A percentile compares a stretch with the other conserved stretches of the same genome.
phyloP scores from a whole-genome alignment of 306 rosid genomes.

The Geum urbanum region DNA sequence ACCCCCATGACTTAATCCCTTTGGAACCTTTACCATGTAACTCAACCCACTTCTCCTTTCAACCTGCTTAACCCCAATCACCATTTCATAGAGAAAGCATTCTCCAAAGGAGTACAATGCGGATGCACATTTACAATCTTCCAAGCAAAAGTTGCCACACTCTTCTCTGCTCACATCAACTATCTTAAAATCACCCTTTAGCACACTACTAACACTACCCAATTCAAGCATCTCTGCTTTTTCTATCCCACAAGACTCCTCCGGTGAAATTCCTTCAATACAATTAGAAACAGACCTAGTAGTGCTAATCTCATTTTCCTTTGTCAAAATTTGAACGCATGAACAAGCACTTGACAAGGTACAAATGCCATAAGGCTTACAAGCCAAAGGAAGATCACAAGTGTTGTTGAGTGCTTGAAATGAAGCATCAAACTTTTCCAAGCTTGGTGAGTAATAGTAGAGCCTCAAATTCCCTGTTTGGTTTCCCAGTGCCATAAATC shows the following conservation, averaged over 20 bases:
- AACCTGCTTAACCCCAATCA: conserved; percentile 66
- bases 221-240: conserved; percentile 59
- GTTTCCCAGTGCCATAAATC: conserved; percentile 70
- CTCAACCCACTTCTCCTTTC: conserved; percentile 42
- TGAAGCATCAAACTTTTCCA: conserved; percentile 55
- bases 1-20: conserved; percentile 35
- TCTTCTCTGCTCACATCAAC: conserved; percentile 51
- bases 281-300: conserved; percentile 26
- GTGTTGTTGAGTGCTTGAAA: conserved; percentile 75
- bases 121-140: conserved; percentile 69
- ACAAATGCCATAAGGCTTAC: conserved; percentile 73
- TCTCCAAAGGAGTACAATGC: conserved; percentile 43
- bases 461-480: conserved; percentile 78
- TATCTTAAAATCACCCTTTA: conserved; percentile 30
- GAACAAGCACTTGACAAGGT: conserved; percentile 74
- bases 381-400: conserved; percentile 84
- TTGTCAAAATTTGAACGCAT: conserved; percentile 40
- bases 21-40: conserved; percentile 70
- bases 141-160: conserved; percentile 55
- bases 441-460: conserved; percentile 53
- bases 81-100: conserved; percentile 55
- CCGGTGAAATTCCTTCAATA: conserved; percentile 25
- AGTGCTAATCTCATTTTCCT: conserved; percentile 19
- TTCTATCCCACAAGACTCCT: conserved; percentile 34
- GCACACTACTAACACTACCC: conserved; percentile 53